Conservation (phyloP, 2,329 filamentous ascomycete genomes). For the Trematosphaeria pertusa region DNA sequence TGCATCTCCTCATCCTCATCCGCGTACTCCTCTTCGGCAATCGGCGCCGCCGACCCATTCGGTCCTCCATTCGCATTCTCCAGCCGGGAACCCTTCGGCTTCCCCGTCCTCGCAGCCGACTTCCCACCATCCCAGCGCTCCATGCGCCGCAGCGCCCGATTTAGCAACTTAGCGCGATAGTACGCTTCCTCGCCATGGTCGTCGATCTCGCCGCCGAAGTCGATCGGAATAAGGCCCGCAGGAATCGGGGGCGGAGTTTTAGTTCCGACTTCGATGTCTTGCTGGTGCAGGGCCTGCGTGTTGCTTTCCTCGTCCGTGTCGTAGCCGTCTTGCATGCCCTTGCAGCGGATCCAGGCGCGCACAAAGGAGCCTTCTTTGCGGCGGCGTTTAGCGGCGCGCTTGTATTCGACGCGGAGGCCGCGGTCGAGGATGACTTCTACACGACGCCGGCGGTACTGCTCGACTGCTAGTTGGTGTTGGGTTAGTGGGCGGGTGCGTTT, state of each 20-base stretch:
- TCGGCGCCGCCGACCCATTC: slow-evolving; percentile 18
- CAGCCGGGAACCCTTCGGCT: slow-evolving; percentile 21
- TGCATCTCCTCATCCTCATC: slow-evolving; percentile 41
- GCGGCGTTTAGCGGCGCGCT: slow-evolving; percentile 67
- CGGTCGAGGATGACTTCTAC: slow-evolving; percentile 83
- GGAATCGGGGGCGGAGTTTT: slow-evolving; percentile 43
- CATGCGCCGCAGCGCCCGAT: slow-evolving; percentile 69
- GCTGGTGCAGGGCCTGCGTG: slow-evolving; percentile 44
- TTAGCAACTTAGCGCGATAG: slow-evolving; percentile 70
- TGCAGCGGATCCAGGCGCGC: slow-evolving; percentile 70
- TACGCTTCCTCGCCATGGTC: slow-evolving; percentile 79
- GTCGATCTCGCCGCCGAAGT: slow-evolving; percentile 63
- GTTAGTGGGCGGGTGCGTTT: slow-evolving; percentile 76
- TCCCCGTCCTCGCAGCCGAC: slow-evolving; percentile 37
- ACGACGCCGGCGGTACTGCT: slow-evolving; percentile 77
- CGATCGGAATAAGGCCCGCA: slow-evolving; percentile 67
- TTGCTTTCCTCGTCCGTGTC: slow-evolving; percentile 53
- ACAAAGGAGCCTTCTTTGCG: slow-evolving; percentile 71
- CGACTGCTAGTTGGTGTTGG: slow-evolving; percentile 81
- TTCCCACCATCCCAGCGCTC: slow-evolving; percentile 68
- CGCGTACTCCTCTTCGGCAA: slow-evolving; percentile 38
- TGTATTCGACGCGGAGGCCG: slow-evolving; percentile 72
- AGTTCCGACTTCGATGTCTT: slow-evolving; percentile 38
- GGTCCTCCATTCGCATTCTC: slow-evolving; percentile 16
- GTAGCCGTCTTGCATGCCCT: slow-evolving; percentile 54